phyloP scores from a whole-genome alignment of 2,329 filamentous ascomycete genomes.

The Diplodia corticola region DNA sequence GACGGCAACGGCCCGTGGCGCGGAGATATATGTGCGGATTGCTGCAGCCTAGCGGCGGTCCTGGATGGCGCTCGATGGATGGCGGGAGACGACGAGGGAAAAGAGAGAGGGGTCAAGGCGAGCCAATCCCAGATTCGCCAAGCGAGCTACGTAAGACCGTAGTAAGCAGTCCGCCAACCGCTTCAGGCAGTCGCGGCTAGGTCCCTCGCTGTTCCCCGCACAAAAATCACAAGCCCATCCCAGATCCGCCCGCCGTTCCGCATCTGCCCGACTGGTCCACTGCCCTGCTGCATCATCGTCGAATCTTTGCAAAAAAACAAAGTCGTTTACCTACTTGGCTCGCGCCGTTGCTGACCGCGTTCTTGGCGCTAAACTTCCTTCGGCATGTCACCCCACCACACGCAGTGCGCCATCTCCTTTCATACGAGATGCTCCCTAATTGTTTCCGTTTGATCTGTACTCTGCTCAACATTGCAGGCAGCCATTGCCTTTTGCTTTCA shows the following conservation, averaged over 20 bases:
- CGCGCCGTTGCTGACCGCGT: slow-evolving; percentile 32
- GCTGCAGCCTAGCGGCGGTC: neutral
- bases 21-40: neutral
- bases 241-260: neutral
- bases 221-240: no score
- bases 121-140: neutral
- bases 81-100: neutral
- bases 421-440: no score
- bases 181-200: neutral
- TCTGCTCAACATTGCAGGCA: no score
- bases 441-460: no score
- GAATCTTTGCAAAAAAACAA: neutral
- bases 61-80: neutral
- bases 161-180: neutral
- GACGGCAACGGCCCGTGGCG: neutral
- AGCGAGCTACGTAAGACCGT: slow-evolving; percentile 13
- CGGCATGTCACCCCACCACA: no score
- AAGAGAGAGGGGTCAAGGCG: neutral
- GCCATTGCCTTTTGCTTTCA: no score
- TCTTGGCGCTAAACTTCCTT: no score
- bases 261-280: neutral
- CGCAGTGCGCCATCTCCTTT: no score
- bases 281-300: neutral
- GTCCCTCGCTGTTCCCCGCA: neutral
- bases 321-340: neutral